Base-by-base conservation (phyloP, 148 eudicot species). In the Selenicereus undatus region DNA sequence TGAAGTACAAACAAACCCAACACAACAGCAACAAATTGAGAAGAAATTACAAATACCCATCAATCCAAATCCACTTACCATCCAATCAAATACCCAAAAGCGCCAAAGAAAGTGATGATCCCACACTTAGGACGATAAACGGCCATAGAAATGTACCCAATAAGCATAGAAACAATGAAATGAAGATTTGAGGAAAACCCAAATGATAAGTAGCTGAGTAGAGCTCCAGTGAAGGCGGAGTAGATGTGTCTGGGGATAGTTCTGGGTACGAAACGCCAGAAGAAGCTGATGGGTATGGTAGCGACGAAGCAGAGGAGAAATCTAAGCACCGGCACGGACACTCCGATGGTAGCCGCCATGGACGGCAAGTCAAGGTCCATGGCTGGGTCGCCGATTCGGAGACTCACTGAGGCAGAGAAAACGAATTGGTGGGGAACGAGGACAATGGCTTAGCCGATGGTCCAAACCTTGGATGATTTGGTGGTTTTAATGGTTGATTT, bases 121-220 rank as follows among this genome's bases (percentile, higher is more conserved):
- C 99, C 98, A 74, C 97, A 96, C 51, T 86, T 88, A 50, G 86
- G 86, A 24, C 98, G 90, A 71, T 54, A 91, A 62, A 88, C 51
- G 3, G 79, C 78, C 99, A 96, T 94, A 8, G 95, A 87, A 71
- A 86, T 83, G 66, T 96, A 96, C 11, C 97, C 95, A 43, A 90
- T 80, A 16, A 86, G 66, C 88, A 96, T 94, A 42, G 97, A 90
- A 48, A 96, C 90, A 64, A 96, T 79, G 81, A 96, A 96, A 69
- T 94, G 99, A 70, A 96, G 83, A 82, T 96, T 96, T 2, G 99
- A 96, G 2, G 94, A 93, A 82, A 90, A 74, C 26, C 99, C 99
- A 51, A 96, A 96, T 3, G 99, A 90, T 10, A 93, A 62, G 78
- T 91, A 94, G 27, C 97, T 94, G 13, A 96, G 88, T 18, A 83